phyloP scores from a whole-genome alignment of 495 filamentous ascomycete genomes.

The Aspergillus indologenus region DNA sequence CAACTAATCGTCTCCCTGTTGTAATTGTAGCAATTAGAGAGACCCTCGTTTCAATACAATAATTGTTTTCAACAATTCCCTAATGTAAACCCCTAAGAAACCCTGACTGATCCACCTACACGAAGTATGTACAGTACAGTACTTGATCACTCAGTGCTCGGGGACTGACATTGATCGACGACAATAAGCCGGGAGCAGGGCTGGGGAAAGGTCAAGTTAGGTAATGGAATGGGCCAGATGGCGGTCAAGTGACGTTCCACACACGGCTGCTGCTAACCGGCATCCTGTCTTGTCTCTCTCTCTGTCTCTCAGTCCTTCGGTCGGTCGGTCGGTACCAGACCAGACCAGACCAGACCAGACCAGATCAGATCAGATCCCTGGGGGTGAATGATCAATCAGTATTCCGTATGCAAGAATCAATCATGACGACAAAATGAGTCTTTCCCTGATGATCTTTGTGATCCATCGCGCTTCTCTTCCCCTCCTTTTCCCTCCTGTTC shows the following conservation, averaged over 20 bases:
- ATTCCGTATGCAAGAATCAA: no score
- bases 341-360: neutral
- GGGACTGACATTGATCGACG: conserved; percentile 6
- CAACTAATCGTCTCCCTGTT: no score
- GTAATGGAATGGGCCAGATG: conserved; percentile 19
- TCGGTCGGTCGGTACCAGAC: conserved; percentile 17
- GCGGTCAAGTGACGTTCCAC: conserved; percentile 25
- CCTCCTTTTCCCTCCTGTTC: no score
- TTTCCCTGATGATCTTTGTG: neutral
- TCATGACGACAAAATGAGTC: neutral
- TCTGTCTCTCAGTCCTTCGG: conserved; percentile 8
- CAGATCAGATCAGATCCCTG: neutral
- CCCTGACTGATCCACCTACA: no score
- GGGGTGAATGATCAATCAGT: no score
- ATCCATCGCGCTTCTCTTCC: neutral
- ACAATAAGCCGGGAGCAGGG: conserved; percentile 5
- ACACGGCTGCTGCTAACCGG: conserved; percentile 26
- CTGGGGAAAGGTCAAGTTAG: conserved; percentile 13
- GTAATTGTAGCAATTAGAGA: no score
- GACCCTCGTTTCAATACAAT: no score
- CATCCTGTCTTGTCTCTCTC: conserved; percentile 9
- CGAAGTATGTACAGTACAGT: no score
- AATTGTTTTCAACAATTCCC: no score
- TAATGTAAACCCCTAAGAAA: no score
- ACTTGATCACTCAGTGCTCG: neutral